Evolutionary conservation across 2,329 filamentous ascomycete species (phyloP), one percentile per base, ranked within the genome.

Genomic region (Diaporthe ampelina): DNA sequence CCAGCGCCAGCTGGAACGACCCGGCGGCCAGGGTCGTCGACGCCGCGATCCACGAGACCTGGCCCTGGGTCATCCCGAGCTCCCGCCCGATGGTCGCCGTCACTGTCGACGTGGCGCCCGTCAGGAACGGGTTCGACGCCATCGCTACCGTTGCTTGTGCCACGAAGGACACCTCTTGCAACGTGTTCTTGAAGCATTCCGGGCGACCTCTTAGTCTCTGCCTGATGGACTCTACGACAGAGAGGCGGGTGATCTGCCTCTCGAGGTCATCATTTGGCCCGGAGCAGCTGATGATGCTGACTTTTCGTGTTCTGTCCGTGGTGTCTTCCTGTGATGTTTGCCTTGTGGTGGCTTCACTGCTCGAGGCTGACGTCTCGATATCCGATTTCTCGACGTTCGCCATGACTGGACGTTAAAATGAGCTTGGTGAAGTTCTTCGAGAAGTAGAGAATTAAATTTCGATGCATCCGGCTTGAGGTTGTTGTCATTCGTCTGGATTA

Each of bases 41-140:
- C 10, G 91, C 91, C 61, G 86, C 87, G 75, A 93, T 91, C 91
- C 92, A 94, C 0, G 91, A 92, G 32, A 94, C 89, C 78, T 94
- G 87, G 1, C 91, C 89, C 61, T 89, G 90, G 3, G 87, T 89
- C 91, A 94, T 93, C 59, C 85, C 79, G 72, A 93, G 81, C 75
- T 92, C 89, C 19, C 81, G 79, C 2, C 88, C 90, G 63, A 93
- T 91, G 68, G 89, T 89, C 0, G 89, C 89, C 1, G 90, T 91
- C 75, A 92, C 90, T 74, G 93, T 91, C 3, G 91, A 87, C 6
- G 90, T 86, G 6, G 87, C 85, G 17, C 91, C 92, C 10, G 85
- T 85, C 37, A 92, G 83, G 77, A 94, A 91, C 6, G 88, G 88
- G 13, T 86, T 87, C 78, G 91, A 91, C 4, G 89, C 91, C 58